Base-by-base conservation (phyloP, 2,329 filamentous ascomycete genomes). In the Calonectria crousiana region DNA sequence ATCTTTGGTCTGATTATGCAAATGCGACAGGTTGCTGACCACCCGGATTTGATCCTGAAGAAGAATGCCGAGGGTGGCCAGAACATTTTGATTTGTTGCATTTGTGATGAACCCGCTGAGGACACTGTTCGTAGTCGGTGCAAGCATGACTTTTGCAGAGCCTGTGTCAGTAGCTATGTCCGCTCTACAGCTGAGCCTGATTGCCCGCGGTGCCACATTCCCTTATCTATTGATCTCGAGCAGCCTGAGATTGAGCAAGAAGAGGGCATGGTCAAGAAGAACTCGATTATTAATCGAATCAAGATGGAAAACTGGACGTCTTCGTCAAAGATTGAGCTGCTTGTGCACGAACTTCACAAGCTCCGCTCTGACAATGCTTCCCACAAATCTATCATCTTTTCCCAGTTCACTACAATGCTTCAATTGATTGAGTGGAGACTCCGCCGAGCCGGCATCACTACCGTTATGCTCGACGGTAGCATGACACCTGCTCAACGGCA, bases 1-100 rank as follows among this genome's bases (percentile, higher is more conserved):
- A 98, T 99, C 77, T 99, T 99, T 81, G 96, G 96, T 82, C 90
- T 99, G 70, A 98, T 99, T 82, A 98, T 98, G 95, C 96, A 98
- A 84, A 98, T 99, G 96, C 94, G 97, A 70, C 97, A 99, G 86
- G 95, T 98, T 32, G 95, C 97, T 10, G 97, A 99, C 78, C 97
- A 99, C 82, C 97, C 97, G 0, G 97, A 99, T 85, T 86, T 99
- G 44, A 94, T 99, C 64, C 86, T 98, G 75, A 97, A 96, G 87
- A 98, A 97, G 86, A 92, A 96, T 75, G 91, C 90, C 3, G 92
- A 95, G 78, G 95, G 94, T 68, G 96, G 96, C 2, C 95, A 98
- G 84, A 98, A 98, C 77, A 89, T 98, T 16, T 88, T 98, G 44
- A 93, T 98, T 52, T 98, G 96, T 86, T 95, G 95, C 84, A 97